Base-by-base conservation (phyloP, 257 asterid genomes). In the Coffea eugenioides region DNA sequence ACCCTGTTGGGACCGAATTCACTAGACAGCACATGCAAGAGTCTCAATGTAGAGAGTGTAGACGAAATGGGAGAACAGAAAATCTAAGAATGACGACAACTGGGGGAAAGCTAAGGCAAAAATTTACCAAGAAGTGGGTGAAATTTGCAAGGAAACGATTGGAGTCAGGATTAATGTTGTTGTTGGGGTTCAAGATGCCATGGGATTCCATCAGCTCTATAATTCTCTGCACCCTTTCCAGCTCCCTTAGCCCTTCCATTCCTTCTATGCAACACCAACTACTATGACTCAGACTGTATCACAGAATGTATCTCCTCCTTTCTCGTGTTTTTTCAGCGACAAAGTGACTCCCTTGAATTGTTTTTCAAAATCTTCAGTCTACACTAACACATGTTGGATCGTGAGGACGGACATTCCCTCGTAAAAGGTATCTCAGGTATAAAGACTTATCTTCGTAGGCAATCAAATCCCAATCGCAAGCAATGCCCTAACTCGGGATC, bases 241-340 rank as follows among this genome's bases (percentile, higher is more conserved):
- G 84, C 86, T 88, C 87, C 93, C 77, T 86, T 31, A 92, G 82
- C 83, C 88, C 92, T 86, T 96, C 99, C 99, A 95, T 95, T 20
- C 7, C 1, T 20, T n/a, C 49, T 34, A 48, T 21, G 1, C 31
- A 39, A 39, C 43, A 39, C 4, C 43, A 39, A 39, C 31, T 6
- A 39, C 13, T 6, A 59, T 21, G 5, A 6, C 43, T 4, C 43
- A 2, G 34, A 31, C 34, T 31, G 43, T 39, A 39, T 39, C 18
- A 1, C 64, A 48, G 52, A 4, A 48, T 7, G 52, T 48, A 10
- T 57, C 23, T 57, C 25, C 9, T 20, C 18, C n/a, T 57, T 39
- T 3, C 5, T 3, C 5, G 43, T 2, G 43, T 39, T 39, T 39
- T 39, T 39, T 39, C 5, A 39, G 43, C 43, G 43, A 39, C 43